Conservation (phyloP, 2,329 filamentous ascomycete genomes). For the Alternaria alternata region DNA sequence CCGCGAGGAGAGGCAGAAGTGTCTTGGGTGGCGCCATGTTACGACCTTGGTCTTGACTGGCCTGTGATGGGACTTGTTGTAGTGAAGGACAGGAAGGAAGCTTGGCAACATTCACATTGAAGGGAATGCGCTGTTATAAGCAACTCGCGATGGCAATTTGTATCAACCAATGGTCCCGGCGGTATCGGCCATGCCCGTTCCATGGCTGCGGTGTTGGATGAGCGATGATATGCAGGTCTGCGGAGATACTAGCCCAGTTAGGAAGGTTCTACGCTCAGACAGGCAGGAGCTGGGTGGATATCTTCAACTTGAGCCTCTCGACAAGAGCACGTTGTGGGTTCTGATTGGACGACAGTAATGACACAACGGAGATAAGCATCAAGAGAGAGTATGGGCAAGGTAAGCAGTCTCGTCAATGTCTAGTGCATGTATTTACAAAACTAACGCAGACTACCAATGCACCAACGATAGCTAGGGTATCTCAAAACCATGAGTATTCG, state of each 20-base stretch:
- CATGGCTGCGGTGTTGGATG: conserved; percentile 28
- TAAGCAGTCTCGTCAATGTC: neutral
- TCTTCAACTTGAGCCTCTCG: conserved; percentile 1
- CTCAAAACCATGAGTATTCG: conserved; percentile 29
- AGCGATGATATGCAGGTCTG: conserved; percentile 28
- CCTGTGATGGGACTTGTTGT: neutral
- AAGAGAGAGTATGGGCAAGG: neutral
- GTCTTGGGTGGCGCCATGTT: conserved; percentile 36
- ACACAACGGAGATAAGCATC: conserved; percentile 5
- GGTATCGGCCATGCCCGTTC: conserved; percentile 42
- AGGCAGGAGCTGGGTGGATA: conserved; percentile 6
- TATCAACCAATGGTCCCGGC: conserved; percentile 17
- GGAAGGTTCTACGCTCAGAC: conserved; percentile 30
- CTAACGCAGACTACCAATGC: conserved; percentile 1
- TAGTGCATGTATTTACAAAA: neutral
- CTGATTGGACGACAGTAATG: conserved; percentile 8
- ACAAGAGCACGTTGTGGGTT: conserved; percentile 6
- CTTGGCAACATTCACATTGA: neutral
- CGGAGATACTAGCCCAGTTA: conserved; percentile 33
- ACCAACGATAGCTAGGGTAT: conserved; percentile 35
- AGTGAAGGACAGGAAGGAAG: neutral
- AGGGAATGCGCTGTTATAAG: conserved; percentile 3
- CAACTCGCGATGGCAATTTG: conserved; percentile 7
- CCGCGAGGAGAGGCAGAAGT: conserved; percentile 35
- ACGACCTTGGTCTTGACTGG: neutral